Evolutionary conservation across 2,329 filamentous ascomycete genomes (phyloP), one percentile per base, ranked within the genome.

Genomic region (Xylariaceae sp.): DNA sequence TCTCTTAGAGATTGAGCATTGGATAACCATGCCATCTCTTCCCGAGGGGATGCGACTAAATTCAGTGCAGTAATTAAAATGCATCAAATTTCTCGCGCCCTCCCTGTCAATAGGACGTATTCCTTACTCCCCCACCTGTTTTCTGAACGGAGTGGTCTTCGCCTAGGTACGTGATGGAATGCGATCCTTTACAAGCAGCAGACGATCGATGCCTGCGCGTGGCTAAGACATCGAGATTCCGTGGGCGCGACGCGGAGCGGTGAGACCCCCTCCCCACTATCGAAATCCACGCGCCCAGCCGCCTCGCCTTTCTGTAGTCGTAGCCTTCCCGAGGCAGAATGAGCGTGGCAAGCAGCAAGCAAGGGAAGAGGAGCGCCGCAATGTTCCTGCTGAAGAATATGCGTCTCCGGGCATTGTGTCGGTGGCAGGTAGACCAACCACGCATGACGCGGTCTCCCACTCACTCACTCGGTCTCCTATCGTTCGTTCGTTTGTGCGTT

Each of bases 181-280:
- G 53, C 48, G 58, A 63, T 61, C 58, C 46, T 10, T 51, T 50
- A 46, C 52, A 56, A 57, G 50, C 55, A 52, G 49, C n/a, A 45
- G n/a, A 20, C 14, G 44, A 59, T 61, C 61, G 52, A 57, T 58
- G 42, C 44, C 56, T 48, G 55, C 61, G 55, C 45, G 58, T 63
- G 58, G 57, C 60, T 65, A 56, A 68, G 67, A 69, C 66, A 65
- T 59, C 50, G 23, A 47, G 60, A 63, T 63, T 62, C 59, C 62
- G 56, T 56, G 57, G 57, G 51, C 52, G 54, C 42, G 52, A 49
- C 41, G 42, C 48, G 44, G 51, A 51, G 32, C 32, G 32, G 32
- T 37, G 32, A 37, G 32, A 37, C 32, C 58, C 63, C 65, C 61
- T 66, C 53, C 40, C 20, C 20, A 18, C 18, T 40, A 40, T 16